Evolutionary conservation across 371 early-diverging fungal species (phyloP), one percentile per base, ranked within the genome.

Genomic region (Batkoa obscura): DNA sequence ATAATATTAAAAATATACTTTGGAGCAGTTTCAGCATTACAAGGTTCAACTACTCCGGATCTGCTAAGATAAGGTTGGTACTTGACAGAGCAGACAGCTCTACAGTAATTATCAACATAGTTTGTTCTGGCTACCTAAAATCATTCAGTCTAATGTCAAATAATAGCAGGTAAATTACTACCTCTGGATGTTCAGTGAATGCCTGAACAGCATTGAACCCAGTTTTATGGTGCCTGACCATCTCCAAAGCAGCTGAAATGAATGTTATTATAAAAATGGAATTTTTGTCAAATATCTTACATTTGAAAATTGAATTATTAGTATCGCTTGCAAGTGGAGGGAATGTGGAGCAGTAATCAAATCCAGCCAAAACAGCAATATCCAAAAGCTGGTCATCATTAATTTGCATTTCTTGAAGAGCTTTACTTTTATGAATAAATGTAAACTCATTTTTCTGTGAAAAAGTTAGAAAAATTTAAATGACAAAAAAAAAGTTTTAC

Each of bases 311-410:
- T 50, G 80, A 84, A 37, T 71, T 68, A 37, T 71, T 65, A 13
- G 59, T 60, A 4, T 71, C 68, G 37, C 66, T 69, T 46, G 66
- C 66, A 55, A 88, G 69, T 35, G 83, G 76, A 38, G 85, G 84
- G 60, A 86, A 86, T 1, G 79, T 81, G 31, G 73, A 70, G 58
- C 78, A 77, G 61, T 80, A 79, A 50, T 86, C 84, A 49, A 75
- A 82, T 30, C 90, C 90, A 6, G 86, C 83, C 47, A 89, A 64
- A 43, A 89, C 76, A 66, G 87, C 86, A 38, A 81, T 72, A 62
- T 89, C 90, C 50, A 88, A 58, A 57, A 88, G 80, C 55, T 86
- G 90, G 17, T 88, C 86, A 36, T 74, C 70, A 1, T 73, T 64
- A 30, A 89, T 65, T 42, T 72, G 71, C 49, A 88, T 62, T 57